phyloP scores from a whole-genome alignment of 129 eudicot genomes.

The sunflower (Helianthus annuus) region HanXRQr2.0-SUNRISE NC_035444.2:109761781-109762280 shows the following conservation, averaged over 20 bases:
- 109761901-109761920: conserved; percentile 77
- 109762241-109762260: not conserved
- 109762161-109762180: too few relatives aligned
- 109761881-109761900: conserved; percentile 57
- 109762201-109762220: not conserved
- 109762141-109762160: too few relatives aligned
- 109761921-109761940: conserved; percentile 79
- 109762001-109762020: not conserved
- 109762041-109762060: not conserved
- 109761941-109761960: conserved; percentile 81
- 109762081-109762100: conserved; percentile 6
- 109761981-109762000: conserved; percentile 24
- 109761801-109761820: conserved; percentile 79
- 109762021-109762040: not conserved
- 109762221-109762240: too few relatives aligned
- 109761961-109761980: conserved; percentile 76
- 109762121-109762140: not conserved
- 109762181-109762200: not conserved
- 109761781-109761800: conserved; percentile 83
- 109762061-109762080: not conserved
- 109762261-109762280: not conserved
- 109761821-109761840: conserved; percentile 75
- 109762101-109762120: not conserved
- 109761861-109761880: conserved; percentile 51
- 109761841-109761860: conserved; percentile 63